Percentiles rank a stretch among this genome's conserved stretches.
These are phyloP conservation scores for Crithidia fasciculata DNA, from an alignment of 208 protist species.

Conservation along the genomic window DNA sequence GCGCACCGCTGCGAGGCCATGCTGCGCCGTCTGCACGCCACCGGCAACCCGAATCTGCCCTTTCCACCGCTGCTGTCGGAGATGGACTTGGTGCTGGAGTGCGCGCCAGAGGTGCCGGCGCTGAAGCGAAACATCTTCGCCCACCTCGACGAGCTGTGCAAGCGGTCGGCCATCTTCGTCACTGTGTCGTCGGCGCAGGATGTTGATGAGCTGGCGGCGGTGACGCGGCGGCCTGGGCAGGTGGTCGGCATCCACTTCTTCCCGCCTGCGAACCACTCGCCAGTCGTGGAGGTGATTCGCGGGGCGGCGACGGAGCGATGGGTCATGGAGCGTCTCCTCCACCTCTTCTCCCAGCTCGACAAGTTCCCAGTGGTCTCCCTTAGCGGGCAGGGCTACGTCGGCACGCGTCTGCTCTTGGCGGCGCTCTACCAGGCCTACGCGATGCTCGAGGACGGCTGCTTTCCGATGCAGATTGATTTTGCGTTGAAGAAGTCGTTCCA, in stretches of 20 bases:
- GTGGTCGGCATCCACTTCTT: conserved; percentile 90
- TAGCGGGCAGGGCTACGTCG: conserved; percentile 71
- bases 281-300: conserved; percentile 80
- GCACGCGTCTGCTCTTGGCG: conserved; percentile 72
- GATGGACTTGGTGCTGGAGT: conserved; percentile 80
- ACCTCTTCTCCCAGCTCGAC: conserved; percentile 52
- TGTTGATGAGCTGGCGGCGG: conserved; percentile 70
- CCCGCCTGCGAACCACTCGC: conserved; percentile 80
- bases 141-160: conserved; percentile 68
- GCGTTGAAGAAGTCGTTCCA: conserved; percentile 65
- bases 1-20: conserved; percentile 30
- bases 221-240: conserved; percentile 52
- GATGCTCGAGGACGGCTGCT: conserved; percentile 86
- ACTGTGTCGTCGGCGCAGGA: conserved; percentile 65
- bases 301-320: conserved; percentile 42
- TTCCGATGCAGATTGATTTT: conserved; percentile 80
- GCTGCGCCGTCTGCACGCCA: conserved; percentile 40
- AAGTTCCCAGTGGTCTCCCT: conserved; percentile 80
- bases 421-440: conserved; percentile 80
- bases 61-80: conserved; percentile 43
- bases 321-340: conserved; percentile 59
- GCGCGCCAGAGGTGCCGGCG: conserved; percentile 60
- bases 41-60: conserved; percentile 35
- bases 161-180: conserved; percentile 72
- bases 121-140: conserved; percentile 81